Evolutionary conservation across 495 filamentous ascomycete species (phyloP), one percentile per base, ranked within the genome.

Genomic region (Hypoxylon lenormandii): DNA sequence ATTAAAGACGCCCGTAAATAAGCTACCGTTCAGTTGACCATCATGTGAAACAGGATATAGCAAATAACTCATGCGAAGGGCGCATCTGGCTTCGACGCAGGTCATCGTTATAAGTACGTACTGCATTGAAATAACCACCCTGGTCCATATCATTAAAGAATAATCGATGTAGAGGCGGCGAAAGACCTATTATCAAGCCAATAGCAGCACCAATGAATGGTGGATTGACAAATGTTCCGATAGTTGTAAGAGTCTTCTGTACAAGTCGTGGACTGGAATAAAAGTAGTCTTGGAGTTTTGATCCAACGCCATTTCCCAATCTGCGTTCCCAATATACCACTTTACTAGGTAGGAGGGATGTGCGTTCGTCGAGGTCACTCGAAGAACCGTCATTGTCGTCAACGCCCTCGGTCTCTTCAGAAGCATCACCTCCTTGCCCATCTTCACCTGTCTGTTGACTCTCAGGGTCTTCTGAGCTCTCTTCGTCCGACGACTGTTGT

Each of bases 81-180:
- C n/a, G 23, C 2, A 26, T 23, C 8, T 40, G 26, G 52, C 16
- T 37, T 38, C 15, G 51, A 12, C 42, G 30, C 10, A 21, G 50
- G 23, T 50, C n/a, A 19, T 47, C 38, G 23, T 46, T 7, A 46
- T 68, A 68, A 57, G 57, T 26, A 68, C 64, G 57, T 26, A 68
- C 64, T 57, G 64, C 64, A 18, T 68, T 68, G 21, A 68, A 46
- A 57, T 68, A 68, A 40, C 91, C 90, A 1, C 91, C 91, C n/a
- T 91, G 77, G 12, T 85, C 68, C 18, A 82, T 80, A 3, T 79
- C 71, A 54, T 79, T 83, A 79, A 94, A 93, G 73, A 94, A 92
- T 5, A 86, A 81, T 13, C 73, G 74, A 62, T 92, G 90, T 3
- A 93, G 74, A 3, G 82, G 67, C 2, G 90, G 89, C 0, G 84